These are phyloP conservation scores for Pleurotus djamor DNA, from an alignment of 768 basidiomycete genomes.

Conservation along the genomic window DNA sequence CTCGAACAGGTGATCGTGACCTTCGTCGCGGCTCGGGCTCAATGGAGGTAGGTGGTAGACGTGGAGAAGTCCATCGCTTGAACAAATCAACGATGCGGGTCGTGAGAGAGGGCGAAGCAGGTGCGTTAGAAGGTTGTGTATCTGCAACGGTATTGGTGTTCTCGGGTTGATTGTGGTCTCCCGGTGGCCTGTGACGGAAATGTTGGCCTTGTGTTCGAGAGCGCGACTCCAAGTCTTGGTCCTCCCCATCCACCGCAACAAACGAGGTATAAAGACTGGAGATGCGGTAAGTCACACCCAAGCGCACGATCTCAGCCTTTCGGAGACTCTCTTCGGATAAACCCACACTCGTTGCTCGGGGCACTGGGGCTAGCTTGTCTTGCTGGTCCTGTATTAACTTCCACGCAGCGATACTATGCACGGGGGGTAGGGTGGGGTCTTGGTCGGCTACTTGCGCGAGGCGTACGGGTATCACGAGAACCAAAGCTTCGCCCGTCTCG, in stretches of 20 bases:
- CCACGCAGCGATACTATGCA: slow-evolving; percentile 57
- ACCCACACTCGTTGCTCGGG: slow-evolving; percentile 20
- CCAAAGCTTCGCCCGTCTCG: slow-evolving; percentile 25
- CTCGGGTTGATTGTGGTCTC: too few species aligned
- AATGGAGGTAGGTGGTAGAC: slow-evolving; percentile 19
- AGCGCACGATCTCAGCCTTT: slow-evolving; percentile 43
- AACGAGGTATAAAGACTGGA: slow-evolving; percentile 55
- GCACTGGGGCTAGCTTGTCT: slow-evolving; percentile 29
- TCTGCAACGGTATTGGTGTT: too few species aligned
- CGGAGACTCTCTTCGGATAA: slow-evolving; percentile 29
- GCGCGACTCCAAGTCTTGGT: slow-evolving; percentile 10
- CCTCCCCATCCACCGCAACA: slow-evolving; percentile 45
- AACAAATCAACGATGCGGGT: background rate
- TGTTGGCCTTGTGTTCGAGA: too few species aligned
- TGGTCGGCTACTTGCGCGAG: slow-evolving; percentile 22
- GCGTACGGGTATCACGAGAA: slow-evolving; percentile 28
- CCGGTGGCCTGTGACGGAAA: too few species aligned
- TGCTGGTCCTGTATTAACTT: slow-evolving; percentile 52
- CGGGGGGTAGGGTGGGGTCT: slow-evolving; percentile 27
- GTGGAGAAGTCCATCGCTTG: background rate
- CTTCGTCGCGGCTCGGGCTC: slow-evolving; percentile 5
- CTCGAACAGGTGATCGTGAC: background rate
- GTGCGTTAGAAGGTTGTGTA: background rate
- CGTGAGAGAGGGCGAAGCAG: background rate
- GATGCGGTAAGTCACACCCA: slow-evolving; percentile 52